A percentile compares a stretch with the other conserved stretches of the same genome.
phyloP scores from a whole-genome alignment of 177 flowering plant genomes.

The Vitis hybrid region DNA sequence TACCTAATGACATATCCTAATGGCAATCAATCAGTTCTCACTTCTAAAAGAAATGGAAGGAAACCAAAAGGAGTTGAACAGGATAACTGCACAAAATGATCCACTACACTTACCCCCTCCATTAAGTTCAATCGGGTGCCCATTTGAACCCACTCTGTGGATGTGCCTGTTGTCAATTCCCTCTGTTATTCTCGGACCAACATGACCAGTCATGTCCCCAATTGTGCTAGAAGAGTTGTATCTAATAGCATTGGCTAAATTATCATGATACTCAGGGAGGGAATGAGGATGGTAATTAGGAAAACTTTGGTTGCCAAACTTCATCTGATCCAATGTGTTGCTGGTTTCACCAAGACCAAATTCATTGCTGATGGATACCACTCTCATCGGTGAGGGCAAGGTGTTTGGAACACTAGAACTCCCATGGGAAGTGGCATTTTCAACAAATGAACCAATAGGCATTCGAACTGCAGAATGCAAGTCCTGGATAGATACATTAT shows the following conservation, averaged over 20 bases:
- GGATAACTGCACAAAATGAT: not conserved
- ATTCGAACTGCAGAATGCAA: slow-evolving; percentile 7
- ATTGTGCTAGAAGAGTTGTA: slow-evolving; percentile 19
- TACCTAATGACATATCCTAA: not conserved
- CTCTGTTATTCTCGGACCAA: not conserved
- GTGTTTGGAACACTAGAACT: slow-evolving; percentile 17
- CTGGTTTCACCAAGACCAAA: slow-evolving; percentile 16
- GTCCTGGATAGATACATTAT: slow-evolving; percentile 10
- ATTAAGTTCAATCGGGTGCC: slow-evolving; percentile 19
- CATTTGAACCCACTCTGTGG: no score
- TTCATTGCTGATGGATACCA: slow-evolving; percentile 19
- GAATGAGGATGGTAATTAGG: slow-evolving; percentile 26
- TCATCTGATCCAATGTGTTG: slow-evolving; percentile 18
- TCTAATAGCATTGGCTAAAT: slow-evolving; percentile 11
- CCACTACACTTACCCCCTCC: slow-evolving; percentile 27
- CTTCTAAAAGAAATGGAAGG: not conserved
- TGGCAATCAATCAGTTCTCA: not conserved
- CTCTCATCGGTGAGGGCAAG: slow-evolving; percentile 15
- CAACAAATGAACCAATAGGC: slow-evolving; percentile 2
- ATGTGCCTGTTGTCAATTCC: no score
- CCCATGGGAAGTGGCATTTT: slow-evolving; percentile 12
- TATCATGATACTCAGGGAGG: slow-evolving; percentile 21
- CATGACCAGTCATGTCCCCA: slow-evolving; percentile 17
- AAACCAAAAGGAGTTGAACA: not conserved
- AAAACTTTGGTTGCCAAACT: slow-evolving; percentile 14